Evolutionary conservation across 2,329 filamentous ascomycete species (phyloP), one percentile per base, ranked within the genome.

Genomic region (Achaetomium macrosporum): DNA sequence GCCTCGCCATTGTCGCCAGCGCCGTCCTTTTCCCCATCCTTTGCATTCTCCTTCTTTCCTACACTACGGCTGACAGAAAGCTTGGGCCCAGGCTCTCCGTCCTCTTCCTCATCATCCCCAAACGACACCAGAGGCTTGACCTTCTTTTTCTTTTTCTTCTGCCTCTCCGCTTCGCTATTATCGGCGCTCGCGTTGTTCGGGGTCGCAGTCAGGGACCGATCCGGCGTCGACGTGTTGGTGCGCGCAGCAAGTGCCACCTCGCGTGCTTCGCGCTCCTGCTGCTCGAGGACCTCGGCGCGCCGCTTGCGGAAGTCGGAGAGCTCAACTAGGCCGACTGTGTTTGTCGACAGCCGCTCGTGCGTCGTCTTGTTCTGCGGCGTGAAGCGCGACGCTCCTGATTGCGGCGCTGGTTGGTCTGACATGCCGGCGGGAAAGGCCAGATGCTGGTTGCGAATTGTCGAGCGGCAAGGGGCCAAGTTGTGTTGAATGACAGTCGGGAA

Each of bases 231-330:
- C 53, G 70, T 68, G 52, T 61, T 64, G 57, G 64, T 61, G 63
- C 63, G 40, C 9, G 53, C 36, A 17, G 70, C 68, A 51, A 79
- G 65, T 25, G 79, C 74, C 39, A 76, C 78, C 60, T 88, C 86
- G 64, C 84, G 83, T 12, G 82, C 85, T 64, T 93, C 89, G 64
- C 87, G 82, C 65, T 93, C 89, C 65, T 93, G 92, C 66, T 89
- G 85, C 69, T 96, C 92, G 44, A 96, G 76, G n/a, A 91, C 89
- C 70, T 96, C 90, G 62, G 90, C 91, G 69, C 92, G 89, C 55
- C 93, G 85, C 73, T 99, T 97, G 70, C 92, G 90, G 69, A 95
- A 97, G 67, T 97, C 93, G 59, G 88, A 90, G 41, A 96, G 84
- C 53, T 88, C 83, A 49, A 97, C 92, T 2, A 99, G 84, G 39